Evolutionary conservation across 2,329 filamentous ascomycete species (phyloP), one percentile per base, ranked within the genome.

Genomic region (Calonectria pauciramosa): DNA sequence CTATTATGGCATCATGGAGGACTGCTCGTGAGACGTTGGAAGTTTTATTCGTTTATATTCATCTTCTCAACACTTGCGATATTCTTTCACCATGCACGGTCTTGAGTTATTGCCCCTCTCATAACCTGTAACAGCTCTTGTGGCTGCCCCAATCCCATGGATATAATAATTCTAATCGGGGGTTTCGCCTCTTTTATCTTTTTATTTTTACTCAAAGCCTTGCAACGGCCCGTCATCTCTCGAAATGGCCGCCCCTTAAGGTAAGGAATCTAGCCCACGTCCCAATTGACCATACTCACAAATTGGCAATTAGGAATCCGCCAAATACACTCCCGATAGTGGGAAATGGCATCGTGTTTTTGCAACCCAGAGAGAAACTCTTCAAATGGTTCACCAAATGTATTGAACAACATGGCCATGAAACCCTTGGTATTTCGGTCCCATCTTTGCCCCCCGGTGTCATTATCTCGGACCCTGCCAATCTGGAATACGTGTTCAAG

Each of bases 351-450:
- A 86, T 93, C 59, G 82, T 90, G 10, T 93, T 93, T 79, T 85
- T 93, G 1, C 90, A 89, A 78, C 86, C 90, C 2, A 88, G 92
- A 4, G 89, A 93, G 79, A 89, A 88, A 68, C 87, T 93, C 7
- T 91, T 93, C 75, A 84, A 87, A 10, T 93, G 91, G 92, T 93
- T 93, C 80, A 87, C 89, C 63, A 87, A 86, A 76, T 92, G 90
- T 78, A 90, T 93, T 80, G 86, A 85, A 16, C 83, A 84, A 36
- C 90, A 91, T 75, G 91, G 91, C 44, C 86, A 89, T 68, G 90
- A 92, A 82, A 93, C 92, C 0, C 90, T 92, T 63, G 88, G 91
- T 77, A 90, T 94, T 36, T 88, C 88, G 4, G 92, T 93, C 16
- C 92, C 92, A 2, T 90, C 90, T 0, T 82, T 94, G 16, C 91